phyloP scores from a whole-genome alignment of 352 stramenopile genomes.

The Pythium coloratum region DNA sequence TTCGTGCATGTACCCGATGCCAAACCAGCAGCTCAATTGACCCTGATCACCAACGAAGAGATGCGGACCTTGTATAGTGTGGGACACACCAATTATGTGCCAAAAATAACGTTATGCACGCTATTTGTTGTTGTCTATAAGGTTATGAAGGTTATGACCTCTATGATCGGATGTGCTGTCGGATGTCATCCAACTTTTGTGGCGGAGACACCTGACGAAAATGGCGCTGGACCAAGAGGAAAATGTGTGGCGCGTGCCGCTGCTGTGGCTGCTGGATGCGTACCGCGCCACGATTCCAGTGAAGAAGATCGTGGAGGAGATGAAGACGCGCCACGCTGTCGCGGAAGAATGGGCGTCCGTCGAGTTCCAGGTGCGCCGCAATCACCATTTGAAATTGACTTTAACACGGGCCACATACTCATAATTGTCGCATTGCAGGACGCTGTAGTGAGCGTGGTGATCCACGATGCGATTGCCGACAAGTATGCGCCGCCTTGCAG shows the following conservation, averaged over 20 bases:
- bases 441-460: constrained; percentile 46
- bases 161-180: neutral
- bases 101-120: constrained; percentile 5
- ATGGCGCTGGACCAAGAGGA: neutral
- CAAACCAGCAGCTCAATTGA: neutral
- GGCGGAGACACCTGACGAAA: neutral
- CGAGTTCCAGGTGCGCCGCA: constrained; percentile 49
- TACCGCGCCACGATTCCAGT: constrained; percentile 71
- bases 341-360: constrained; percentile 45
- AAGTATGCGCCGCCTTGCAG: constrained; percentile 57
- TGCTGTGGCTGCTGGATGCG: constrained; percentile 49
- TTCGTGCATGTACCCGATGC: neutral
- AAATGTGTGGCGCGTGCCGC: neutral
- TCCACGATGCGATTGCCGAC: constrained; percentile 58
- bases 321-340: constrained; percentile 34
- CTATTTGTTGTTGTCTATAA: neutral
- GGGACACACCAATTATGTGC: neutral
- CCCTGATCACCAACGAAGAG: constrained; percentile 14
- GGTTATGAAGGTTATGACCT: neutral
- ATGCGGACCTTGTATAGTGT: constrained; percentile 1
- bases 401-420: no score
- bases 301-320: constrained; percentile 34
- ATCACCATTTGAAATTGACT: neutral
- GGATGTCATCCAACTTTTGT: neutral
- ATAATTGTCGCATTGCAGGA: constrained; percentile 29